Base-by-base conservation (phyloP, 2,329 filamentous ascomycete species). In the Didymella exigua region DNA sequence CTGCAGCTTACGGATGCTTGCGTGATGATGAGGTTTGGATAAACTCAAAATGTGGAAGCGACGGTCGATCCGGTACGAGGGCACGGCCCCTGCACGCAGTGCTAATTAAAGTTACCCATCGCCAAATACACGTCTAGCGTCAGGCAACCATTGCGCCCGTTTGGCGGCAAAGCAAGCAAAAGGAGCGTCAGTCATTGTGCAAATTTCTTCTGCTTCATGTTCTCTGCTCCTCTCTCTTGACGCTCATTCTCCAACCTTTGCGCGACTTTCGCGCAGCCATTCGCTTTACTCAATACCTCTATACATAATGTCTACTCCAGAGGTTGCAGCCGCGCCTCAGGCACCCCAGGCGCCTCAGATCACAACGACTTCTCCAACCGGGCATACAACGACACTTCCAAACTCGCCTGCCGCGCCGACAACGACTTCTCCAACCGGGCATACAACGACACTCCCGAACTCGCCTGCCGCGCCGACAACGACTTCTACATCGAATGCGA, bases 61-160 rank as follows among this genome's bases (percentile, higher is more conserved):
- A 31, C 27, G 19, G 33, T 26, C 31, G 38, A 44, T 54, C 38
- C 44, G 27, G 51, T 31, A 48, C 51, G 44, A 30, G 36, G 14
- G 50, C 50, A 53, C 37, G 29, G 23, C 19, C 43, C 36, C 33
- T 45, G 45, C 52, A 41, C 34, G 41, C 26, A 21, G 10, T 16
- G 33, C 46, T 50, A 56, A 50, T 42, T 56, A 41, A 47, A 47
- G 46, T 29, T 47, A 46, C 37, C 30, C 26, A 33, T 43, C 41
- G 52, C 51, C 45, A 49, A 49, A 45, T 54, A 14, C 38, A 43
- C 42, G n/a, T 37, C 42, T 50, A 51, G 53, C 53, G 53, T 56
- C 36, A 56, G 53, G 53, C 53, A 56, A 56, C 53, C 53, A 56
- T 42, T 26, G 37, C 53, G 42, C 42, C 42, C n/a, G 30, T 42